phyloP scores from a whole-genome alignment of 2,329 filamentous ascomycete species.

The Geosmithia putterillii region DNA sequence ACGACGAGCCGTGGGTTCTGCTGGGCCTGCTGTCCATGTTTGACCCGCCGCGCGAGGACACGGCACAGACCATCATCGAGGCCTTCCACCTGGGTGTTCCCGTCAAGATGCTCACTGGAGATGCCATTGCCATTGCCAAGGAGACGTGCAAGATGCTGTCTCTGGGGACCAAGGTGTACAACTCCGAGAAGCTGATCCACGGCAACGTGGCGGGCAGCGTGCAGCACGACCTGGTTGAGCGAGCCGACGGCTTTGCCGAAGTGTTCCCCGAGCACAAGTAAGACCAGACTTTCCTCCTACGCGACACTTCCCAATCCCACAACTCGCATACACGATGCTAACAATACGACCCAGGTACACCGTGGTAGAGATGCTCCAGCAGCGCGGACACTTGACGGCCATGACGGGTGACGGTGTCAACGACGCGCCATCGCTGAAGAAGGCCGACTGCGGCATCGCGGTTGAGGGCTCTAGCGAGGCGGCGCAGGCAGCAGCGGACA shows the following conservation, averaged over 20 bases:
- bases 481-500: slow-evolving; percentile 60
- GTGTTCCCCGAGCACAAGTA: slow-evolving; percentile 69
- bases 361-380: slow-evolving; percentile 65
- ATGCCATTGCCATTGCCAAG: slow-evolving; percentile 68
- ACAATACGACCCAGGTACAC: slow-evolving; percentile 22
- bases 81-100: slow-evolving; percentile 64
- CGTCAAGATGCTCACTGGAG: slow-evolving; percentile 75
- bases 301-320: background rate
- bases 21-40: slow-evolving; percentile 72
- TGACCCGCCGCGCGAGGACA: slow-evolving; percentile 68
- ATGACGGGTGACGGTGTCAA: slow-evolving; percentile 72
- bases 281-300: slow-evolving; percentile 8
- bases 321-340: background rate
- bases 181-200: slow-evolving; percentile 66
- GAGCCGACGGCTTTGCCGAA: slow-evolving; percentile 61
- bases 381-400: slow-evolving; percentile 59
- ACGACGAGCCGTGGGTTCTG: slow-evolving; percentile 60
- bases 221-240: slow-evolving; percentile 66
- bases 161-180: slow-evolving; percentile 70
- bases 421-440: slow-evolving; percentile 62
- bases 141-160: slow-evolving; percentile 76
- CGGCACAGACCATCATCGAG: slow-evolving; percentile 66
- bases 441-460: slow-evolving; percentile 63
- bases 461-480: slow-evolving; percentile 62
- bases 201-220: slow-evolving; percentile 62